Conservation (phyloP, 208 protist species). For the Acanthamoeba triangularis region DNA sequence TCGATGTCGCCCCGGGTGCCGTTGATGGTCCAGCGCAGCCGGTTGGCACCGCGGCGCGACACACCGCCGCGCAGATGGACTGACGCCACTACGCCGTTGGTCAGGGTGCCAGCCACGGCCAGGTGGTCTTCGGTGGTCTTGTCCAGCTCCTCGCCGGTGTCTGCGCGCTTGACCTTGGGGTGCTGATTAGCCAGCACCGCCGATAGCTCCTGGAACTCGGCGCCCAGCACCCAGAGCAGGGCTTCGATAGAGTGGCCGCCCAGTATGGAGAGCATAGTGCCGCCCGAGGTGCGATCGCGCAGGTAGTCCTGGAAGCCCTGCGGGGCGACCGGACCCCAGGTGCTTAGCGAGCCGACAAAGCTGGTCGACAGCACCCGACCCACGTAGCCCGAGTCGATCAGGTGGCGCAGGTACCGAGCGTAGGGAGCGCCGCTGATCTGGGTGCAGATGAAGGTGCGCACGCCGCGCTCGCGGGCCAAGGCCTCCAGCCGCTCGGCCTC, state of each 20-base stretch:
- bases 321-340: not conserved
- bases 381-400: slow-evolving; percentile 25
- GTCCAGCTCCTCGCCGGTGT: slow-evolving; percentile 9
- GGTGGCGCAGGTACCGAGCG: not conserved
- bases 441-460: not conserved
- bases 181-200: slow-evolving; percentile 19
- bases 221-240: not conserved
- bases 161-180: not conserved
- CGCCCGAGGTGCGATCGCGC: not conserved
- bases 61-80: slow-evolving; percentile 5
- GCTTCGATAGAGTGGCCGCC: slow-evolving; percentile 1
- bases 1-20: slow-evolving; percentile 6
- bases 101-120: not conserved
- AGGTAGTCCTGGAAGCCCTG: not conserved
- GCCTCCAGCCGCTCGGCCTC: not conserved
- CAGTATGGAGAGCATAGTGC: not conserved
- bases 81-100: slow-evolving; percentile 14
- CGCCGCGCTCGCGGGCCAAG: not conserved
- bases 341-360: slow-evolving; percentile 2
- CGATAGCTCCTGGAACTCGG: slow-evolving; percentile 19
- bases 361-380: not conserved
- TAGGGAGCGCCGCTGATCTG: not conserved
- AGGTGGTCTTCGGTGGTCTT: slow-evolving; percentile 1
- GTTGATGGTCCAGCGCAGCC: slow-evolving; percentile 32
- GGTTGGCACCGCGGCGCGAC: not conserved